Conservation (phyloP, 257 asterid genomes). For the Solanum ahanhuiri region DNA sequence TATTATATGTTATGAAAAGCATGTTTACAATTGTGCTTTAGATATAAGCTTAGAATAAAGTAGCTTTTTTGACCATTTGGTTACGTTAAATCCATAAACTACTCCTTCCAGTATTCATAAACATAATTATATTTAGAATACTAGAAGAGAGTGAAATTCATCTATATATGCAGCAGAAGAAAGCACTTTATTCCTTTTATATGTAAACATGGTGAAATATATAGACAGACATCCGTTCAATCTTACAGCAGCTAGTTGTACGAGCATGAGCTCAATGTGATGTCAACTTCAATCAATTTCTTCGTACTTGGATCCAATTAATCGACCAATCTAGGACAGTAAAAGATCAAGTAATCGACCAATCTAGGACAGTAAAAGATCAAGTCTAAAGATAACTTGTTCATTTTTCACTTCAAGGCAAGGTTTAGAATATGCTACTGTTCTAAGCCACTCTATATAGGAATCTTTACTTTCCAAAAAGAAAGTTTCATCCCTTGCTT, state of each 20-base stretch:
- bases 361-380: not conserved
- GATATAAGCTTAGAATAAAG: not conserved
- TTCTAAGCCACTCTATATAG: not conserved
- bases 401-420: not conserved
- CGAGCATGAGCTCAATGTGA: not conserved
- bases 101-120: not conserved
- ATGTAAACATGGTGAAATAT: not conserved
- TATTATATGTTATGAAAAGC: not conserved
- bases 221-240: not conserved
- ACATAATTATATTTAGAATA: not conserved
- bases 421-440: not conserved
- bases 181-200: not conserved
- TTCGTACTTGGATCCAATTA: not conserved
- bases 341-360: not conserved
- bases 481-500: not conserved
- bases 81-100: not conserved
- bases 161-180: not conserved
- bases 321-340: not conserved
- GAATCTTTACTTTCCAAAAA: slow-evolving; percentile 1
- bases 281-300: not conserved
- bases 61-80: not conserved
- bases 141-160: not conserved
- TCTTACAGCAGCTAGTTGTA: not conserved
- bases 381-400: not conserved
- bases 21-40: not conserved